Evolutionary conservation across 371 early-diverging fungal species (phyloP).

Genomic region (Syncephalis fuscata): DNA sequence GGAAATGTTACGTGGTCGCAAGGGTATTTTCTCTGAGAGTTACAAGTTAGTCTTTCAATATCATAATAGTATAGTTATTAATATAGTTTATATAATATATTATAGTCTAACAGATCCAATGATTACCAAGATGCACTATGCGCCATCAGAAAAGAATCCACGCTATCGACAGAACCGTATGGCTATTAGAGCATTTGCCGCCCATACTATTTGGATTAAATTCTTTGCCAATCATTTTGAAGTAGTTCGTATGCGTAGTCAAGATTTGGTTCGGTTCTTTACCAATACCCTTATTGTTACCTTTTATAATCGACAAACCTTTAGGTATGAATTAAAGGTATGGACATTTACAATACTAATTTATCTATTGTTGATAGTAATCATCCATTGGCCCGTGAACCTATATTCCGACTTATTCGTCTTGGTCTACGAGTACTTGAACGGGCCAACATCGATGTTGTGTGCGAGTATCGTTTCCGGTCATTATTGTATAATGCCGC

Average conservation of each 20-base stretch:
- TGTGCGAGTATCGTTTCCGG: conserved; percentile 42
- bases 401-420: conserved; percentile 58
- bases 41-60: conserved; percentile 17
- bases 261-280: conserved; percentile 52
- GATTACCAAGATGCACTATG: conserved; percentile 75
- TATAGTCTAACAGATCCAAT: conserved; percentile 61
- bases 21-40: conserved; percentile 53
- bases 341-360: not conserved
- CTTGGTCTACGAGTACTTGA: conserved; percentile 63
- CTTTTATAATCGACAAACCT: conserved; percentile 31
- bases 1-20: conserved; percentile 52
- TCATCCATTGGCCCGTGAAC: conserved; percentile 55
- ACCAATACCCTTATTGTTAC: conserved; percentile 60
- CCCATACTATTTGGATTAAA: conserved; percentile 71
- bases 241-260: conserved; percentile 53
- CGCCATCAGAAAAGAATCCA: conserved; percentile 65
- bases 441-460: conserved; percentile 41
- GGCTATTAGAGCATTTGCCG: conserved; percentile 43
- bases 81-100: conserved; percentile 1
- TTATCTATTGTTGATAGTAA: conserved; percentile 19
- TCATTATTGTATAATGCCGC: conserved; percentile 37
- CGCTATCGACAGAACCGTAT: conserved; percentile 37
- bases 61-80: conserved; percentile 6
- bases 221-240: conserved; percentile 74
- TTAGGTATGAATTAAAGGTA: conserved; percentile 18